Percentiles rank a stretch among this genome's conserved stretches.
Evolutionary conservation across 345 rosid species (phyloP).

Genomic region (Adansonia digitata): DNA sequence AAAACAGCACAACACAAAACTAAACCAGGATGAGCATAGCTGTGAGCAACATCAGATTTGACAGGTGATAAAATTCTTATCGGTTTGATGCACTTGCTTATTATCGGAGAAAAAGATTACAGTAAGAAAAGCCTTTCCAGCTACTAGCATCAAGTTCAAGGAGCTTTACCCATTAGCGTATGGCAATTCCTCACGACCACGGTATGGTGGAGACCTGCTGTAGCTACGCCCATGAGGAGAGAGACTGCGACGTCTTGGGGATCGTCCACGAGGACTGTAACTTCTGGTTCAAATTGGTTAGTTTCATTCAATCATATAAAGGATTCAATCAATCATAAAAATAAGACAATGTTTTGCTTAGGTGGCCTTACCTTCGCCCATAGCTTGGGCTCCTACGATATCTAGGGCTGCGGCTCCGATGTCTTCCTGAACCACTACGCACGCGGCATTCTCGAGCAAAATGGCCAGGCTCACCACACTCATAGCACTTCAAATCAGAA

Average conservation of each 20-base stretch:
- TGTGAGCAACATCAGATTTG: not conserved
- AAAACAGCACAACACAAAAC: not conserved
- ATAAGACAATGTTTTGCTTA: not conserved
- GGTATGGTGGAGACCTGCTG: slow-evolving; percentile 84
- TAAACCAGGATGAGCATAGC: not conserved
- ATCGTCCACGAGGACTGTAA: slow-evolving; percentile 82
- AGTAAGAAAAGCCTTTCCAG: not conserved
- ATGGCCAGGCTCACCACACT: slow-evolving; percentile 88
- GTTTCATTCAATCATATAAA: not conserved
- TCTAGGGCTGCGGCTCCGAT: slow-evolving; percentile 77
- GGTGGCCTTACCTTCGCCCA: slow-evolving; percentile 53
- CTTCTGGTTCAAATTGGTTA: slow-evolving; percentile 41
- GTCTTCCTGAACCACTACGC: slow-evolving; percentile 71
- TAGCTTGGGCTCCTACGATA: slow-evolving; percentile 84
- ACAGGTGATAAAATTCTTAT: not conserved
- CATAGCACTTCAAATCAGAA: slow-evolving; percentile 80
- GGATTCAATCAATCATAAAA: not conserved
- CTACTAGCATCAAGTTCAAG: not conserved
- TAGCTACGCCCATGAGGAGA: slow-evolving; percentile 87
- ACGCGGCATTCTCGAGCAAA: slow-evolving; percentile 83
- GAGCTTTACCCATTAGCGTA: slow-evolving; percentile 79
- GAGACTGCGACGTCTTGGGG: slow-evolving; percentile 74
- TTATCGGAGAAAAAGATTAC: not conserved
- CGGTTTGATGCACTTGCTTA: not conserved
- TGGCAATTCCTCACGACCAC: slow-evolving; percentile 75